Percentiles rank a stretch among this genome's conserved stretches.
Evolutionary conservation across 2,329 filamentous ascomycete genomes (phyloP).

Genomic region (Clarireedia monteithiana): DNA sequence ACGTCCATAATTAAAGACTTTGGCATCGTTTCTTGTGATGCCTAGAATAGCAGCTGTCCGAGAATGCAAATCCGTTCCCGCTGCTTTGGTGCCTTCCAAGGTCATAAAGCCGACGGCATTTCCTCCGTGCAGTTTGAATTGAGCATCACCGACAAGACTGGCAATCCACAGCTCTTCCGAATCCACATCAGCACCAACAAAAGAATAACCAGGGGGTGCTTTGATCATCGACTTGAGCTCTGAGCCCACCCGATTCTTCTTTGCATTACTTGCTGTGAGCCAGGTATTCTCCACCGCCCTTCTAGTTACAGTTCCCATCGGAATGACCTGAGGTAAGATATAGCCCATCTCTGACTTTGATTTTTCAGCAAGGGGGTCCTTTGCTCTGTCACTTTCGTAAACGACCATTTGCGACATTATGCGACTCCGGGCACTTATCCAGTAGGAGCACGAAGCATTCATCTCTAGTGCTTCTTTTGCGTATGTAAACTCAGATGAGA

Average conservation of each 20-base stretch:
- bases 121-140: slow-evolving; percentile 89
- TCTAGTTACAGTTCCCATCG: slow-evolving; percentile 95
- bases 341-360: slow-evolving; percentile 49
- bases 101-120: slow-evolving; percentile 99
- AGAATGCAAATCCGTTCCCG: slow-evolving; percentile 89
- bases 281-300: slow-evolving; percentile 96
- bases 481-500: slow-evolving; percentile 82
- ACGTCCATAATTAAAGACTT: slow-evolving; percentile 97
- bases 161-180: slow-evolving; percentile 98
- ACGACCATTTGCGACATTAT: slow-evolving; percentile 96
- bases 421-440: slow-evolving; percentile 90
- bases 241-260: slow-evolving; percentile 89
- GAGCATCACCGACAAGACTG: slow-evolving; percentile 86
- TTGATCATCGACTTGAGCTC: slow-evolving; percentile 96
- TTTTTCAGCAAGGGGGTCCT: slow-evolving; percentile 13
- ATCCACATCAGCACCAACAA: slow-evolving; percentile 95
- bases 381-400: slow-evolving; percentile 58
- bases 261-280: slow-evolving; percentile 96
- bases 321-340: slow-evolving; percentile 91
- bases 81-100: slow-evolving; percentile 87
- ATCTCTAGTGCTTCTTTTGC: slow-evolving; percentile 95
- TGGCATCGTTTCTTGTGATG: slow-evolving; percentile 91
- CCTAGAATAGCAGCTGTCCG: slow-evolving; percentile 87
- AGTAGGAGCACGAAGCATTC: slow-evolving; percentile 98
- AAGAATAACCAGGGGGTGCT: slow-evolving; percentile 82